Evolutionary conservation across 257 asterid species (phyloP).

Genomic region (Dorcoceras hygrometricum): DNA sequence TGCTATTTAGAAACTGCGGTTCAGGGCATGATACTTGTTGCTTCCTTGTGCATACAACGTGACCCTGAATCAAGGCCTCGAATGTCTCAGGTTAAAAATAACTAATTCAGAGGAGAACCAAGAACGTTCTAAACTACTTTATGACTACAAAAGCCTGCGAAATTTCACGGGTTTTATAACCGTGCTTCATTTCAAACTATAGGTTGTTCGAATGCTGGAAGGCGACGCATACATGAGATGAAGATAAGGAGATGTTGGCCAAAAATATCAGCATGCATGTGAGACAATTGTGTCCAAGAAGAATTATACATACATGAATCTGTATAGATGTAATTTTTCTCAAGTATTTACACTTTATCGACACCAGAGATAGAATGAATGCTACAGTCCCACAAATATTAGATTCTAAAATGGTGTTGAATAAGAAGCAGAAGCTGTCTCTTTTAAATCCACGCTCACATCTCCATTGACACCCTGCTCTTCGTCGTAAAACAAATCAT

Average conservation of each 20-base stretch:
- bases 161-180: not conserved
- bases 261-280: constrained; percentile 9
- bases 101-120: not conserved
- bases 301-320: not conserved
- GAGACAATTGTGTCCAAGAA: not conserved
- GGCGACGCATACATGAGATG: constrained; percentile 38
- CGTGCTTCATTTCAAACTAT: constrained; percentile 6
- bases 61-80: constrained; percentile 76
- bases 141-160: constrained; percentile 2
- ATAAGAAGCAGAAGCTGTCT: constrained; percentile 28
- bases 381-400: not conserved
- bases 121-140: not conserved
- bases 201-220: constrained; percentile 75
- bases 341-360: not conserved
- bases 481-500: constrained; percentile 27
- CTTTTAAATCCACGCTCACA: constrained; percentile 22
- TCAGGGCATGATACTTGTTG: constrained; percentile 54
- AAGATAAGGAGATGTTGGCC: constrained; percentile 31
- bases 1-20: constrained; percentile 60
- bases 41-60: constrained; percentile 59
- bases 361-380: no score
- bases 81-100: constrained; percentile 72
- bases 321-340: not conserved
- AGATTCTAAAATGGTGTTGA: not conserved
- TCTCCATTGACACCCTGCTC: not conserved